phyloP scores from a whole-genome alignment of 1,139 yeast species.

The Zygosaccharomyces sapae region DNA sequence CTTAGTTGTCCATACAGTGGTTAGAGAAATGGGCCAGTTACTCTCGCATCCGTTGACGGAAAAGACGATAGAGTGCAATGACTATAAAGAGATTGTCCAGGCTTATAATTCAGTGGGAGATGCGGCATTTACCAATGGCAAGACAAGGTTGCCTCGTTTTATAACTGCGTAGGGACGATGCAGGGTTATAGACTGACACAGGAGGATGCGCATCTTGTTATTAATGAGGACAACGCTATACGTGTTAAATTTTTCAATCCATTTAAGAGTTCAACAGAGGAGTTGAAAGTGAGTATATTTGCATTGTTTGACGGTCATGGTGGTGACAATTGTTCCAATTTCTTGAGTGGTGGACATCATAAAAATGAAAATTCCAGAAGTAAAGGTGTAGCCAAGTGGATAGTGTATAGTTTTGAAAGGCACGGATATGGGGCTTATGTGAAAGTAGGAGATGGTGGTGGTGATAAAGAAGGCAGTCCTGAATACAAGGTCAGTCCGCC shows the following conservation, averaged over 20 bases:
- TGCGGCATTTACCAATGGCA: conserved; percentile 10
- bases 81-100: conserved; percentile 30
- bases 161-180: conserved; percentile 69
- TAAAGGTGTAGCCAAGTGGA: conserved; percentile 33
- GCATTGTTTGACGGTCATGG: conserved; percentile 85
- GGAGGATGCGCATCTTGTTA: conserved; percentile 67
- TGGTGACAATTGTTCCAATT: conserved; percentile 57
- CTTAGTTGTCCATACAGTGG: too few relatives aligned
- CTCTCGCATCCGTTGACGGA: conserved; percentile 74
- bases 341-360: conserved; percentile 45
- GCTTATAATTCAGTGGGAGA: conserved; percentile 7
- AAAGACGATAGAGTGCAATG: conserved; percentile 49
- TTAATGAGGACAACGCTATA: conserved; percentile 27
- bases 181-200: conserved; percentile 73
- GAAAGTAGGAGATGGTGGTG: conserved; percentile 7
- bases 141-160: conserved; percentile 33
- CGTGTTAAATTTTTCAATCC: conserved; percentile 36
- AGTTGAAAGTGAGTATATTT: conserved; percentile 49
- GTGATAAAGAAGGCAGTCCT: conserved; percentile 7
- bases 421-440: conserved; percentile 29
- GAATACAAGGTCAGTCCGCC: conserved; percentile 13
- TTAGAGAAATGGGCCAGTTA: conserved; percentile 59
- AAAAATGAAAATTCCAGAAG: conserved; percentile 28
- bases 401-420: conserved; percentile 29
- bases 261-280: conserved; percentile 24